Evolutionary conservation across 129 eudicot genomes (phyloP), one percentile per base, ranked within the genome.

Genomic region (Artemisia tridentata): DNA sequence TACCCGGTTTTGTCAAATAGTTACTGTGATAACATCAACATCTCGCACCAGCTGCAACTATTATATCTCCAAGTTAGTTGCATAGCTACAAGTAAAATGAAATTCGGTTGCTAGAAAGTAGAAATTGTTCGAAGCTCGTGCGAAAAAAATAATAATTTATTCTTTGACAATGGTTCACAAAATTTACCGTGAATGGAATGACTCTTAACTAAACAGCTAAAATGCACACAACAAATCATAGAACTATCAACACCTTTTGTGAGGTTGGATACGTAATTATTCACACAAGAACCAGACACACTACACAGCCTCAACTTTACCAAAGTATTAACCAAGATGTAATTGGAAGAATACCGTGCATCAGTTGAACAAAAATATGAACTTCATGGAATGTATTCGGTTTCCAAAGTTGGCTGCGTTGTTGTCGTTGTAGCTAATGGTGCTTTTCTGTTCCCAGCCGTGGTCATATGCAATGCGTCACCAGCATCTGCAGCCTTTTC

Each of bases 391-490:
- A 84, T 85, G 63, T 89, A 92, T 72, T 92, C 98, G 1, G 88
- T 86, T 83, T 92, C 98, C 23, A 92, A 85, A 4, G 84, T 80
- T 3, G 98, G 98, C 27, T 89, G 96, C 13, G 98, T 93, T 72
- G 96, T 75, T 52, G 98, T 93, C 21, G 84, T 84, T 11, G 83
- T 80, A 20, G 98, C 98, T 52, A 89, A 79, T 19, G 98, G 98
- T 29, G 95, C 98, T 80, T 77, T 86, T 2, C 88, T 80, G 81
- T 63, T 84, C 50, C 98, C 98, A 27, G 85, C 83, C 5, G 68
- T 65, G 1, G 92, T 86, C 95, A 89, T 87, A 3, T 83, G 84
- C 81, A 92, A 69, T 46, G 92, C 81, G 72, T 92, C 98, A 52
- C 96, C 95, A 20, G 64, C 85, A 31, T 92, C 96, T 41, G 98